A percentile compares a stretch with the other conserved stretches of the same genome.
Evolutionary conservation across 2,329 filamentous ascomycete species (phyloP).

Genomic region (Cylindrodendrum hubeiense): DNA sequence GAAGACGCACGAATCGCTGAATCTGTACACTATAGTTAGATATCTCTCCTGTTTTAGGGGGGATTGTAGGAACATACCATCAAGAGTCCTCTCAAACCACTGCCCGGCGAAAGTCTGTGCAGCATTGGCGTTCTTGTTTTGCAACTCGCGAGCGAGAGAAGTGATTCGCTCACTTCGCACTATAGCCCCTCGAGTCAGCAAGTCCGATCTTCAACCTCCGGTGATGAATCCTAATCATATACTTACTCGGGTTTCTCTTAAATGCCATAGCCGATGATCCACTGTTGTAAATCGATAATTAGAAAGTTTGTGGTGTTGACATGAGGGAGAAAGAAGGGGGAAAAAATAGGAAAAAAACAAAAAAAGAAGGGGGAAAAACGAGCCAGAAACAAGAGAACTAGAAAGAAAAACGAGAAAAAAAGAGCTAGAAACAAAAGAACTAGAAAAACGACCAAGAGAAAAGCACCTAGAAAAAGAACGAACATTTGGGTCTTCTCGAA

Average conservation of each 20-base stretch:
- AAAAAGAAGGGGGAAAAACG: too few species aligned
- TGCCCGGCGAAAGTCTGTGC: slow-evolving; percentile 21
- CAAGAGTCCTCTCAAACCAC: slow-evolving; percentile 32
- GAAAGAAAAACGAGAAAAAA: too few species aligned
- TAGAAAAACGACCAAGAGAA: too few species aligned
- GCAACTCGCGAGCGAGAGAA: slow-evolving; percentile 18
- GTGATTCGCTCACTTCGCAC: slow-evolving; percentile 6
- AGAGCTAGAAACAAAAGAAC: too few species aligned
- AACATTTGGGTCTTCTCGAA: slow-evolving; percentile 21
- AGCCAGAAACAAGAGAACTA: too few species aligned
- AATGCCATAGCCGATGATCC: neutral
- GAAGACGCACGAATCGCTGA: neutral
- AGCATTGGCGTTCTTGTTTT: slow-evolving; percentile 22
- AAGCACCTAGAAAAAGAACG: neutral
- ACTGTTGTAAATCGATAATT: too few species aligned
- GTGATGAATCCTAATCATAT: neutral
- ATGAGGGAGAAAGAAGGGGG: too few species aligned
- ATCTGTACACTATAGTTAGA: neutral
- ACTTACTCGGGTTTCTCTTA: neutral
- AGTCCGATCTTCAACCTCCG: neutral
- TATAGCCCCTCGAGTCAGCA: slow-evolving; percentile 23
- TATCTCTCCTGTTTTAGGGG: neutral
- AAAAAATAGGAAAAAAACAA: too few species aligned
- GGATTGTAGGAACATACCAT: slow-evolving; percentile 6
- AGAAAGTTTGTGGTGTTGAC: too few species aligned